Base-by-base conservation (phyloP, 2,329 filamentous ascomycete genomes). In the Trichoderma aggressivum region DNA sequence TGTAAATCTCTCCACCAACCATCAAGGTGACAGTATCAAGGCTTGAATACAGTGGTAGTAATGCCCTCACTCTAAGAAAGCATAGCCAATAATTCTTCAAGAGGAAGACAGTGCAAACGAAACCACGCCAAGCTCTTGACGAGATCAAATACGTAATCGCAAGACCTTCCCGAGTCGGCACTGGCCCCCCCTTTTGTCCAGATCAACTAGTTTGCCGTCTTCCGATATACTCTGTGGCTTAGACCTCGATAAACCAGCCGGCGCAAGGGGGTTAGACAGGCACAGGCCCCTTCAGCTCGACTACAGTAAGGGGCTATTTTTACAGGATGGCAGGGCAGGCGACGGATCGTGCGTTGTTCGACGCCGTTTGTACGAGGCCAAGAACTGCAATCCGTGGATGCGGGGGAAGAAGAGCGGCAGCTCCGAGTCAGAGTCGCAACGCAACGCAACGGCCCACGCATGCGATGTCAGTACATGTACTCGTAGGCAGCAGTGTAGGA, bases 191-290 rank as follows among this genome's bases (percentile, higher is more conserved):
- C 65, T 53, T 61, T 69, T 69, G 56, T 26, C 36, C 56, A 60
- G 65, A 69, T 50, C 36, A 34, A 53, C 55, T 61, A 69, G 39
- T 34, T 53, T 61, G 65, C 65, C 65, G 65, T 60, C 36, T 68
- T 68, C 65, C 65, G 65, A 60, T 68, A 47, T 28, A 39, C 65
- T 32, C 32, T 61, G 65, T 69, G 65, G 65, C 65, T 69, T 61
- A 69, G 65, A 61, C 65, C 55, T 69, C 65, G 6, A 47, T 21
- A 53, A n/a, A 28, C 34, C 32, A 56, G 47, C 64, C 50, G 30
- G 64, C 53, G 64, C 36, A 47, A 59, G 64, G 64, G 64, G 63
- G 32, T 36, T 34, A n/a, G 30, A 36, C 24, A 56, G 32, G 32
- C 63, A 55, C 30, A 36, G 63, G 28, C 28, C 62, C 26, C 24